Base-by-base conservation (phyloP, 495 filamentous ascomycete species). In the Saxophila tyrrhenica region DNA sequence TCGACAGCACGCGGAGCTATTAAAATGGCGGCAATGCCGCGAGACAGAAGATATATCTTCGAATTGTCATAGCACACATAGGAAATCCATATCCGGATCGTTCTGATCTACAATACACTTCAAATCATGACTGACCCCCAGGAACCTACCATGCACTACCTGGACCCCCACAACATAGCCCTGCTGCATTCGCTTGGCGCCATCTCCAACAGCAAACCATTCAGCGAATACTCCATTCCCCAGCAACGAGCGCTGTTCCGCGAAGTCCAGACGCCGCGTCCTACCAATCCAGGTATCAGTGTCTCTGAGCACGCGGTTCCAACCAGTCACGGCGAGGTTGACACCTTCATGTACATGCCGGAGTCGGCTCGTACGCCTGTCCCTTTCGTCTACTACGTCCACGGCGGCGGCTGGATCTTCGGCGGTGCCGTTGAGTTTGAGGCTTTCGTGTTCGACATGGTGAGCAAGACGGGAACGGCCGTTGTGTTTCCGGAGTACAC, bases 401-500 rank as follows among this genome's bases (percentile, higher is more conserved):
- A 63, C 44, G 59, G 61, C 25, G 61, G 59, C 7, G 61, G 49
- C 39, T 63, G 59, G 59, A 61, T 63, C 23, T 22, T 54, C 32
- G 52, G 61, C 19, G 54, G 62, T 29, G 58, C 38, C 13, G 24
- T 55, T 7, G 55, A 21, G 1, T 54, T 65, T 41, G 54, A 59
- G 20, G 35, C 52, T 17, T 21, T 64, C 1, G 24, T 62, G 0
- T 17, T 58, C 8, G 57, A 66, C n/a, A 50, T 67, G 3, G 48
- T 62, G 2, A 2, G 48, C 5, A 51, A 57, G 21, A 59, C 65
- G 0, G 61, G 63, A 17, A 58, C 39, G 15, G 67, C 61, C 2
- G 55, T 69, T 7, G 57, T 66, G 24, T 69, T 69, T 39, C 49
- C 59, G 11, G 25, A 67, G 51, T 69, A 69, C 38, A 59, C 67